A percentile compares a stretch with the other conserved stretches of the same genome.
phyloP scores from a whole-genome alignment of 177 flowering plant genomes.

The Telopea speciosissima region DNA sequence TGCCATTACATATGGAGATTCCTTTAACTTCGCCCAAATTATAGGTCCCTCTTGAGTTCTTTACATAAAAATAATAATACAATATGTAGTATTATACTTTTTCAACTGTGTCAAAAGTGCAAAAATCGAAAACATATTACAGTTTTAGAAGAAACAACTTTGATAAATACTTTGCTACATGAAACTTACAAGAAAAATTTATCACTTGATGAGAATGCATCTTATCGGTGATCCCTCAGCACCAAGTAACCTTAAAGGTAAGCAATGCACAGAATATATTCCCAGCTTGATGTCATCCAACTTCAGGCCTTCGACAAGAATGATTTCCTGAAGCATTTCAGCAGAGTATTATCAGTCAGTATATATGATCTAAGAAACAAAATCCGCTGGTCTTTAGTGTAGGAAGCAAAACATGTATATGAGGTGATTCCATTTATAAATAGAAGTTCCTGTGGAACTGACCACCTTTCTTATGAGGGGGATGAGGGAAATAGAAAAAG shows the following conservation, averaged over 20 bases:
- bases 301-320: conserved; percentile 77
- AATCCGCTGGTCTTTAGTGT: neutral
- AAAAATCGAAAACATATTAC: too few relatives aligned
- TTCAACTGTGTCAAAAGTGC: too few relatives aligned
- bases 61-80: too few relatives aligned
- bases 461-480: neutral
- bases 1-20: too few relatives aligned
- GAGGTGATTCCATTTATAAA: neutral
- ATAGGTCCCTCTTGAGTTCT: too few relatives aligned
- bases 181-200: neutral
- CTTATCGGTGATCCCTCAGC: conserved; percentile 84
- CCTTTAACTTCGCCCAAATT: too few relatives aligned
- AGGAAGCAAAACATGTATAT: neutral
- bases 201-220: conserved; percentile 81
- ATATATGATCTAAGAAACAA: neutral
- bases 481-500: neutral
- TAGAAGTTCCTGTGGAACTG: neutral
- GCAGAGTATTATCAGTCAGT: conserved; percentile 3
- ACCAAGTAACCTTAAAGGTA: conserved; percentile 65
- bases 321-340: conserved; percentile 49
- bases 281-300: conserved; percentile 52
- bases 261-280: conserved; percentile 65
- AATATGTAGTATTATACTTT: too few relatives aligned
- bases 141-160: too few relatives aligned
- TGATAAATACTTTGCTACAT: too few relatives aligned